Conservation (phyloP, 2,329 filamentous ascomycete species). For the Nemania sp. region DNA sequence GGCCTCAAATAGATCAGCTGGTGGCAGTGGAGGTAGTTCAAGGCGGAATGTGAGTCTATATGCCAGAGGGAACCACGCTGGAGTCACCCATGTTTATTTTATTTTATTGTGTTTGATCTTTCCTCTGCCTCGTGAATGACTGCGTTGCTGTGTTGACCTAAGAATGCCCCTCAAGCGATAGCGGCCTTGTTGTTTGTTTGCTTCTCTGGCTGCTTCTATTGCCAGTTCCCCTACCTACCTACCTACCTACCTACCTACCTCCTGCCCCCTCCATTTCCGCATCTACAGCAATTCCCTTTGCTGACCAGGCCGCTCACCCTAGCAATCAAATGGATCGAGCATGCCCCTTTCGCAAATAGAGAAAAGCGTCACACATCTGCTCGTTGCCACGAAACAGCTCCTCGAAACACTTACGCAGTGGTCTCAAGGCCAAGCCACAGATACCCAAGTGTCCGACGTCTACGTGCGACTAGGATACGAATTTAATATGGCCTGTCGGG, state of each 20-base stretch:
- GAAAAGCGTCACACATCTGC: conserved; percentile 96
- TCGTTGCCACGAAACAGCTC: conserved; percentile 97
- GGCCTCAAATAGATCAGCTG: conserved; percentile 71
- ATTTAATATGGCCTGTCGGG: conserved; percentile 98
- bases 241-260: conserved; percentile 1
- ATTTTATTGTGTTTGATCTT: conserved; percentile 36
- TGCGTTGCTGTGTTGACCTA: conserved; percentile 9
- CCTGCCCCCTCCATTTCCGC: not conserved
- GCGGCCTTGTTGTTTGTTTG: conserved; percentile 24
- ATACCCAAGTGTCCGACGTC: conserved; percentile 96
- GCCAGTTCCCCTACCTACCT: not conserved
- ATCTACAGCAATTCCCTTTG: conserved; percentile 20
- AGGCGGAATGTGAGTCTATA: conserved; percentile 69
- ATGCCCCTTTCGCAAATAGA: conserved; percentile 93
- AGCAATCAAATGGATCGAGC: conserved; percentile 71
- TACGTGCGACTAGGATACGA: conserved; percentile 98
- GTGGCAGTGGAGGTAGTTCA: conserved; percentile 55
- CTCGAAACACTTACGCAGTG: conserved; percentile 97
- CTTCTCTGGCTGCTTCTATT: not conserved
- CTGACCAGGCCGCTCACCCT: conserved; percentile 39
- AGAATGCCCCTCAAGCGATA: conserved; percentile 15
- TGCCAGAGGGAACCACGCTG: conserved; percentile 2
- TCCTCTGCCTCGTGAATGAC: conserved; percentile 22
- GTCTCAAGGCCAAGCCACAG: conserved; percentile 91
- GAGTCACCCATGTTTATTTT: conserved; percentile 14